Evolutionary conservation across 768 basidiomycete species (phyloP).

Genomic region (Lepiota venenata): DNA sequence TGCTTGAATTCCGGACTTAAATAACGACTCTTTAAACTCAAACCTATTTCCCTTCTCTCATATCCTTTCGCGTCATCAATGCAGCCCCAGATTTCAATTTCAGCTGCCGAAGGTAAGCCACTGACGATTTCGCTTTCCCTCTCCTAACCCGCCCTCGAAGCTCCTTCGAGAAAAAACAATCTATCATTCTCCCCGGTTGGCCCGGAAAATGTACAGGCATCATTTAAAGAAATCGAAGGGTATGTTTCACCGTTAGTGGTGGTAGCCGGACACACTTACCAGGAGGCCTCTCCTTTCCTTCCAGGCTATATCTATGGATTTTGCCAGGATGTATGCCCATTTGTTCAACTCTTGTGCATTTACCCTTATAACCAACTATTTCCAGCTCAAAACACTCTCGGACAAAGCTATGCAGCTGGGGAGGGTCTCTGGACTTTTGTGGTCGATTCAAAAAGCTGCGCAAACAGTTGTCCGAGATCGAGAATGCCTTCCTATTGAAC

Average conservation of each 20-base stretch:
- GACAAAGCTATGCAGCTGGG: not conserved
- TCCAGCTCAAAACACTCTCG: conserved; percentile 3
- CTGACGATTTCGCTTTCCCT: too few relatives aligned
- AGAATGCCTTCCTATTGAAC: not conserved
- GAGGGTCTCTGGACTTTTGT: not conserved
- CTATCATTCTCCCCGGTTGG: not conserved
- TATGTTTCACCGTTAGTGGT: not conserved
- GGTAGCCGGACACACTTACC: too few relatives aligned
- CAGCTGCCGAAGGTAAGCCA: too few relatives aligned
- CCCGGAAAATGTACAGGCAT: not conserved
- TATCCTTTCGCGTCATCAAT: too few relatives aligned
- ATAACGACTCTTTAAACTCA: not conserved
- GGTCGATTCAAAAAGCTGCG: conserved; percentile 1
- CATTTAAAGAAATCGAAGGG: not conserved
- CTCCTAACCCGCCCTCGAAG: not conserved
- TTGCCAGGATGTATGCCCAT: too few relatives aligned
- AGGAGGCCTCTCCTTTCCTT: not conserved
- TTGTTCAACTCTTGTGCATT: too few relatives aligned
- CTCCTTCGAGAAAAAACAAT: not conserved
- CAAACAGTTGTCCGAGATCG: not conserved
- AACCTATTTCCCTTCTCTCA: not conserved
- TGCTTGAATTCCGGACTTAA: too few relatives aligned
- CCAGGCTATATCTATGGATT: too few relatives aligned
- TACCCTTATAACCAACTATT: too few relatives aligned
- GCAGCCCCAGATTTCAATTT: too few relatives aligned